A percentile compares a stretch with the other conserved stretches of the same genome.
phyloP scores from a whole-genome alignment of 2,329 filamentous ascomycete species.

The Triangularia setosa region DNA sequence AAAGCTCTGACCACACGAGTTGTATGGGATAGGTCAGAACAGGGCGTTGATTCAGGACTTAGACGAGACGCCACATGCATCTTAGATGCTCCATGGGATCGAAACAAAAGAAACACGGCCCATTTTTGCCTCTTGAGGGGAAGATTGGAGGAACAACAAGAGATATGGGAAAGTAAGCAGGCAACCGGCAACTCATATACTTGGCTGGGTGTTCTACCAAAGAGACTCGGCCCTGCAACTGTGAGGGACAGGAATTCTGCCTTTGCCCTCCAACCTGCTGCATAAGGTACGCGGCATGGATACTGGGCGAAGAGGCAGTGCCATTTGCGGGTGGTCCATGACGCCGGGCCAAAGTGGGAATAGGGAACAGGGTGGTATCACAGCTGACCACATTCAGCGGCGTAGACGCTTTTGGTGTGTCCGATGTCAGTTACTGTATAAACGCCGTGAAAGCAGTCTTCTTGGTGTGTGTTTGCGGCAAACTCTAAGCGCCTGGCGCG shows the following conservation, averaged over 20 bases:
- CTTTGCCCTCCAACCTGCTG: background rate
- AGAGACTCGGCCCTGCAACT: background rate
- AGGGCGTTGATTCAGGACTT: conserved; percentile 5
- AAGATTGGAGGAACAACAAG: background rate
- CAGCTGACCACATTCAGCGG: conserved; percentile 15
- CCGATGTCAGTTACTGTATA: background rate
- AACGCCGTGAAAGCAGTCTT: background rate
- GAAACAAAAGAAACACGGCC: background rate
- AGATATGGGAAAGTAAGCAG: background rate
- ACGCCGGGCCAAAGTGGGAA: conserved; percentile 11
- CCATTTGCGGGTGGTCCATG: conserved; percentile 7
- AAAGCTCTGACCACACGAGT: background rate
- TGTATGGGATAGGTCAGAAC: conserved; percentile 1
- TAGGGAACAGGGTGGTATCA: conserved; percentile 14
- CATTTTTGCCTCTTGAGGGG: background rate
- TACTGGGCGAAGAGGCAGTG: conserved; percentile 11
- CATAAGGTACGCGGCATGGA: conserved; percentile 10
- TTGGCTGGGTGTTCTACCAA: background rate
- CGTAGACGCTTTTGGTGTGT: conserved; percentile 5
- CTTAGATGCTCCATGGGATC: conserved; percentile 4
- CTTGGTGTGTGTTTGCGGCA: conserved; percentile 6
- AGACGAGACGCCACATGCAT: conserved; percentile 12
- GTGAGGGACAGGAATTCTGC: conserved; percentile 12
- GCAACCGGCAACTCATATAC: conserved; percentile 6
- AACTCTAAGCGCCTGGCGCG: conserved; percentile 14